These are phyloP conservation scores for Coemansia brasiliensis DNA, from an alignment of 192 early-diverging fungal species.

Conservation along the genomic window DNA sequence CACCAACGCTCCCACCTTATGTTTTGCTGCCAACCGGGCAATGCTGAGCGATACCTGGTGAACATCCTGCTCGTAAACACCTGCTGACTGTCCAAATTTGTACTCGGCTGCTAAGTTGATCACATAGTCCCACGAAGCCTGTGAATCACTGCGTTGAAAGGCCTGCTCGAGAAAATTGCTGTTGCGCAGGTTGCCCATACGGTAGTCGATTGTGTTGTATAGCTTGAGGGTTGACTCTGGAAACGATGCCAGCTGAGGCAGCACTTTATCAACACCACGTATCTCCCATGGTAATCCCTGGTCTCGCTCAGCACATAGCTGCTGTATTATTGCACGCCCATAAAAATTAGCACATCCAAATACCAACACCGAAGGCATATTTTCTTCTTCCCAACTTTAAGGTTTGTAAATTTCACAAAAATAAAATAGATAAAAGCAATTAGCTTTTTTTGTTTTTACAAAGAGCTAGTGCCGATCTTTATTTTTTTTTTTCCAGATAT, in stretches of 20 bases:
- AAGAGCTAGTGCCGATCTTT: neutral
- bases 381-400: no score
- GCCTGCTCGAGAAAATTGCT: constrained; percentile 59
- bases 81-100: constrained; percentile 84
- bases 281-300: constrained; percentile 27
- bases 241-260: constrained; percentile 37
- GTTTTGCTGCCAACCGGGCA: constrained; percentile 79
- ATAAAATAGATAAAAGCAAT: no score
- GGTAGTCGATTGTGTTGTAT: constrained; percentile 34
- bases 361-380: constrained; percentile 40
- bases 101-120: constrained; percentile 94
- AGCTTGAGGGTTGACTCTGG: constrained; percentile 17
- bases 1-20: constrained; percentile 72
- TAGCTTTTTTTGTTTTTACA: neutral
- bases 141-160: constrained; percentile 66
- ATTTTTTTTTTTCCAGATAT: neutral
- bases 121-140: constrained; percentile 81
- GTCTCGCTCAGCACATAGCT: constrained; percentile 31
- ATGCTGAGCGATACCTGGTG: constrained; percentile 68
- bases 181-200: constrained; percentile 51
- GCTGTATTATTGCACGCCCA: constrained; percentile 39
- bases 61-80: constrained; percentile 59
- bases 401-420: no score
- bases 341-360: constrained; percentile 49
- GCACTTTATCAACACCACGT: constrained; percentile 44